phyloP scores from a whole-genome alignment of 169 alveolate genomes.

The Amoebophrya sp. region DNA sequence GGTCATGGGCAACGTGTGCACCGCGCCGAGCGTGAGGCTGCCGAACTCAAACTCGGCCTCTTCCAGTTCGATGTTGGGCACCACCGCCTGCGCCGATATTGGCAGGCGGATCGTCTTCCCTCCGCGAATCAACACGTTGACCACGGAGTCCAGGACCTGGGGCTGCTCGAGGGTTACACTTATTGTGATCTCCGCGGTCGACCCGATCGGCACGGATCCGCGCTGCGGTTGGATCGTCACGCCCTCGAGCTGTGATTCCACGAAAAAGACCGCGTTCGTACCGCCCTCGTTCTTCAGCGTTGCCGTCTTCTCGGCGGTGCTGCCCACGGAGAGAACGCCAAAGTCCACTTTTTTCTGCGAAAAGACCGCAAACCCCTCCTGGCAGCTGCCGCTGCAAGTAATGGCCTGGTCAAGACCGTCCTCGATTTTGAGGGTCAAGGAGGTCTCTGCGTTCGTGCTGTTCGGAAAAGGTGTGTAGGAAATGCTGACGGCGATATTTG shows the following conservation, averaged over 20 bases:
- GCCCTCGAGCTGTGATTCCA: not conserved
- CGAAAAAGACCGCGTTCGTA: not conserved
- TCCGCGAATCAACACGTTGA: not conserved
- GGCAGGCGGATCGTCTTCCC: slow-evolving; percentile 17
- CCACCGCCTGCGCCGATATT: not conserved
- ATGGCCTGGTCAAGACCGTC: not conserved
- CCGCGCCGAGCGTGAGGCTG: not conserved
- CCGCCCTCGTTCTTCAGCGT: not conserved
- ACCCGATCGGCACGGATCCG: not conserved
- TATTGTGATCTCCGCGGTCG: not conserved
- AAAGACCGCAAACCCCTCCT: not conserved
- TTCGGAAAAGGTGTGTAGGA: slow-evolving; percentile 17
- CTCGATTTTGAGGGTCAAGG: not conserved
- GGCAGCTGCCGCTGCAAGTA: not conserved
- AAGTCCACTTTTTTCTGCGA: not conserved
- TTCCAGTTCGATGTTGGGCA: not conserved
- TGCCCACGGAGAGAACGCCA: not conserved
- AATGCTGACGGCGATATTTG: not conserved
- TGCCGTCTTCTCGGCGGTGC: not conserved
- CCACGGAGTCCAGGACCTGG: not conserved
- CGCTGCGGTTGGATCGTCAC: not conserved
- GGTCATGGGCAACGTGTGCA: not conserved
- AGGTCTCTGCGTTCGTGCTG: not conserved
- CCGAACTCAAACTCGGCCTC: not conserved
- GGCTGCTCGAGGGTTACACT: not conserved